Percentiles rank a stretch among this genome's conserved stretches.
These are phyloP conservation scores for Calycina herbarum DNA, from an alignment of 2,329 filamentous ascomycete species.

Conservation along the genomic window DNA sequence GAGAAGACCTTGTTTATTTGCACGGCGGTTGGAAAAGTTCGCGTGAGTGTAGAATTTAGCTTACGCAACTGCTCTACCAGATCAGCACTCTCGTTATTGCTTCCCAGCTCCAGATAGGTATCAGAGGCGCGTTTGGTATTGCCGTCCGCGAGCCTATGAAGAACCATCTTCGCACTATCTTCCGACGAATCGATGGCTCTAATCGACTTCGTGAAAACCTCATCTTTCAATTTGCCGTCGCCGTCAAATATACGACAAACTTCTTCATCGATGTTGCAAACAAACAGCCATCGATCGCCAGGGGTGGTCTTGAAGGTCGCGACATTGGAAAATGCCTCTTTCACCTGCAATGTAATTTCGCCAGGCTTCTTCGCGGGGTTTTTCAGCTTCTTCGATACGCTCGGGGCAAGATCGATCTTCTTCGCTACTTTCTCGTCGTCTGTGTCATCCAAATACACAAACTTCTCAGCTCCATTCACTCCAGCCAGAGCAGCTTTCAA, in stretches of 20 bases:
- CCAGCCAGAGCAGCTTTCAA: neutral
- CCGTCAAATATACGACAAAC: neutral
- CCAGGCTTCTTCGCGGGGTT: neutral
- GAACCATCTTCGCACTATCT: neutral
- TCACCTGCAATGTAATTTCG: neutral
- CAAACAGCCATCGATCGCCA: neutral
- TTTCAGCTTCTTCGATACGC: neutral
- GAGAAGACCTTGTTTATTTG: conserved; percentile 16
- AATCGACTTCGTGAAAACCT: neutral
- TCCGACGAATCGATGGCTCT: neutral
- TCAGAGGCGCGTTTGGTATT: neutral
- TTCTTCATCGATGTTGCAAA: neutral
- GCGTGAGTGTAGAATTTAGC: neutral
- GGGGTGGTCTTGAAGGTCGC: neutral
- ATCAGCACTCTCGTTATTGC: neutral
- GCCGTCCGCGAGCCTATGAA: neutral
- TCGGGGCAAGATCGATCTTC: neutral
- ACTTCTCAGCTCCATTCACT: neutral
- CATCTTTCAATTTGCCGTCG: neutral
- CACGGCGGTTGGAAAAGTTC: neutral
- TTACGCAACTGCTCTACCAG: neutral
- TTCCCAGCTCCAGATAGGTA: conserved; percentile 12
- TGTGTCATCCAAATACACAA: neutral
- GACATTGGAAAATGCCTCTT: neutral
- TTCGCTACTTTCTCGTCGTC: neutral